Percentiles rank a stretch among this genome's conserved stretches.
phyloP scores from a whole-genome alignment of 2,329 filamentous ascomycete genomes.

The Alternaria infectoria region DNA sequence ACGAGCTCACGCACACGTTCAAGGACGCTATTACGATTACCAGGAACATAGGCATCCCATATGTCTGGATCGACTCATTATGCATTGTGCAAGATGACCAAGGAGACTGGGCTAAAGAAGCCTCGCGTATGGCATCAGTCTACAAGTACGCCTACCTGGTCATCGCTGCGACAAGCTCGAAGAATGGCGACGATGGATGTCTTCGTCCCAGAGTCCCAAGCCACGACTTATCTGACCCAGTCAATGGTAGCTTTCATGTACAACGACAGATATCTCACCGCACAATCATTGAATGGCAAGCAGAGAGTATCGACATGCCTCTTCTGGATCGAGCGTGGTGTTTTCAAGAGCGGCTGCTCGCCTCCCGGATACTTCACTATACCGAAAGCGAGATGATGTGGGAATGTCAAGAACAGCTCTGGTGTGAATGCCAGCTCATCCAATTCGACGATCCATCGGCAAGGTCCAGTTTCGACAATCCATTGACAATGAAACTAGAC shows the following conservation, averaged over 20 bases:
- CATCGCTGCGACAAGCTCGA: background rate
- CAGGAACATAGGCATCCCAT: background rate
- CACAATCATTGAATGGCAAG: background rate
- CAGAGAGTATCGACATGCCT: fast-evolving
- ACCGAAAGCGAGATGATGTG: background rate
- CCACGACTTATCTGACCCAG: fast-evolving
- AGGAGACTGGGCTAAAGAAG: background rate
- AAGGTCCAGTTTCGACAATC: background rate
- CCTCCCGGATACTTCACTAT: background rate
- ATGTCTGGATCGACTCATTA: background rate
- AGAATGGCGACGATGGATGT: background rate
- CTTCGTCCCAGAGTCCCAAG: fast-evolving
- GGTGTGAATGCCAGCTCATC: background rate
- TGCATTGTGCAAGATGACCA: background rate
- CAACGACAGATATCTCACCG: background rate
- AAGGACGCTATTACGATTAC: background rate
- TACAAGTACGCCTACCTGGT: background rate
- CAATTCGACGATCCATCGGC: background rate
- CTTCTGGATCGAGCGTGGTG: background rate
- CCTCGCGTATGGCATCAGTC: background rate
- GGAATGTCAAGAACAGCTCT: background rate
- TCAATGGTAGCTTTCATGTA: background rate
- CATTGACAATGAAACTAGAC: background rate
- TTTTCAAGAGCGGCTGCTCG: background rate
- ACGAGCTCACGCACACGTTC: background rate